Base-by-base conservation (phyloP, 768 basidiomycete species). In the Mycena crocata region DNA sequence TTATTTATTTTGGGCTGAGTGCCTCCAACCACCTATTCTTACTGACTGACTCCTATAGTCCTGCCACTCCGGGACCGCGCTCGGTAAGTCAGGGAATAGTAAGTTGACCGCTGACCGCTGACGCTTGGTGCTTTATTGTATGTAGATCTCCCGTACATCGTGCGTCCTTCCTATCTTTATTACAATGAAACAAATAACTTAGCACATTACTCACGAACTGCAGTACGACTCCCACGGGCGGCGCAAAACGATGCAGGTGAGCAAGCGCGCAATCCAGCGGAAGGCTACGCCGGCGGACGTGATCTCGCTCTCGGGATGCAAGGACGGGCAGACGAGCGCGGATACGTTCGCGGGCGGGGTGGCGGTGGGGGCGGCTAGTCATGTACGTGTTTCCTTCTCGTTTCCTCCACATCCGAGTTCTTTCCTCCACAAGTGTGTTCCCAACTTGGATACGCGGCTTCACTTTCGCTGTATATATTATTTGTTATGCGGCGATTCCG, bases 301-400 rank as follows among this genome's bases (percentile, higher is more conserved):
- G 88, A 90, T 93, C 56, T 90, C 89, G 1, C 92, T 88, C 76
- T 88, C 91, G 21, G 91, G 87, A 24, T 92, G 92, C 72, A 82
- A 86, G 57, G 93, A 93, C 74, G 84, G 83, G 35, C 87, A 92
- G 76, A 92, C 86, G 0, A 93, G 91, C 72, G 89, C 90, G 0
- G 92, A 93, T 73, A 91, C 91, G 1, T 86, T 86, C 55, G 80
- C 85, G 30, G 83, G 82, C 26, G 90, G 90, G 24, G 80, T 86
- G 5, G 89, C 92, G 0, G 89, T 91, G 9, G 93, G 93, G 3
- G 93, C 92, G 4, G 93, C 93, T 90, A 92, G 91, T 76, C 84
- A 90, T 77, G 92, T 92, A 73, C 52, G 90, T 79, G 9, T n/a
- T 46, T 17, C 23, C 21, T 24, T 32, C 60, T 57, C n/a, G 21